Percentiles rank a stretch among this genome's conserved stretches.
Conservation (phyloP, 129 eudicot genomes). For the Centaurea solstitialis region DNA sequence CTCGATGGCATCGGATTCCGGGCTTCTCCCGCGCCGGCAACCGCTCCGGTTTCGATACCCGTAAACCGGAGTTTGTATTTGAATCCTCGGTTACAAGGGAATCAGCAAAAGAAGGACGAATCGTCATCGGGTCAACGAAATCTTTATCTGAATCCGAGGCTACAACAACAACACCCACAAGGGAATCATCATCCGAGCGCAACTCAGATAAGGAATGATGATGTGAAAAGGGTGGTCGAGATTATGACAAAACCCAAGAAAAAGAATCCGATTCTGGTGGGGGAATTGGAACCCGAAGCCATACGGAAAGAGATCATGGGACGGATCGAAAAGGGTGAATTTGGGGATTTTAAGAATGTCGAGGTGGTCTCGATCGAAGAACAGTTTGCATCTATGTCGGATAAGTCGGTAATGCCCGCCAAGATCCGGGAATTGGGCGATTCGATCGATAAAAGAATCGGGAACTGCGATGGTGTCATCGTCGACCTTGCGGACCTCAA, state of each 20-base stretch:
- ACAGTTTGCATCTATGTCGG: constrained; percentile 36
- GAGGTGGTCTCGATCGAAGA: constrained; percentile 54
- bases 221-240: constrained; percentile 68
- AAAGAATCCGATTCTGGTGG: constrained; percentile 84
- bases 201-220: constrained; percentile 53
- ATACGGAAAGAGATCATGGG: constrained; percentile 61
- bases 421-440: constrained; percentile 62
- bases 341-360: constrained; percentile 45
- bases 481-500: constrained; percentile 71
- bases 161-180: constrained; percentile 34
- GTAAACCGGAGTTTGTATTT: constrained; percentile 40
- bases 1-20: constrained; percentile 60
- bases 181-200: constrained; percentile 13
- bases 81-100: constrained; percentile 40
- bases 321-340: constrained; percentile 63
- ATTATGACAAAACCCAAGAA: constrained; percentile 59
- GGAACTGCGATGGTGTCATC: constrained; percentile 33
- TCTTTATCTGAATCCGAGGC: constrained; percentile 58
- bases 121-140: constrained; percentile 8
- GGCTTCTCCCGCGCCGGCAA: constrained; percentile 19
- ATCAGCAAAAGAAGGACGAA: no score
- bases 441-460: constrained; percentile 41
- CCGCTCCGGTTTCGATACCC: constrained; percentile 10
- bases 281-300: constrained; percentile 67
- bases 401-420: constrained; percentile 27